phyloP scores from a whole-genome alignment of 2,329 filamentous ascomycete genomes.

The Diplodia intermedia region DNA sequence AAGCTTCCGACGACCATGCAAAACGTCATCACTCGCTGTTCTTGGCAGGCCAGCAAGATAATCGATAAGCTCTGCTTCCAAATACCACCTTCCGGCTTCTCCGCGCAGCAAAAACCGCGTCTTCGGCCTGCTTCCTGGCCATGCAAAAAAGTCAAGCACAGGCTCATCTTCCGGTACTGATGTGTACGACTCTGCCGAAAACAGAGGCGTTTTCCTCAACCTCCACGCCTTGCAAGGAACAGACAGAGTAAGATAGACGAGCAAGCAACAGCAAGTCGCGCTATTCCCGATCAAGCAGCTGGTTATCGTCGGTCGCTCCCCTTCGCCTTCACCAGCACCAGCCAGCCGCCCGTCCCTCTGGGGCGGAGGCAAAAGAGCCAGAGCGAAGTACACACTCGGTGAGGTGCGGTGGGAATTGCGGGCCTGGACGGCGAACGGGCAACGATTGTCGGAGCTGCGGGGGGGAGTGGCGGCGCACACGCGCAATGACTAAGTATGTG shows the following conservation, averaged over 20 bases:
- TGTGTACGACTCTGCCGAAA: no score
- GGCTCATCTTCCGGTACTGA: no score
- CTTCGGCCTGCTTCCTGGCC: no score
- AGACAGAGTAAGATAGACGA: neutral
- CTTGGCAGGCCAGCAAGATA: neutral
- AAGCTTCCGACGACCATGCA: neutral
- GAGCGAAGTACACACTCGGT: no score
- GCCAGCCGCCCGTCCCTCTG: neutral
- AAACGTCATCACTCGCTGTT: constrained; percentile 13
- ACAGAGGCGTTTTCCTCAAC: no score
- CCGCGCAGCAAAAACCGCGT: no score
- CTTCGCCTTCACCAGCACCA: neutral
- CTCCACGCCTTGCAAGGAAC: neutral
- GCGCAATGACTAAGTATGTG: neutral
- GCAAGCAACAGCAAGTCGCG: neutral
- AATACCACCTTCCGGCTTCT: no score
- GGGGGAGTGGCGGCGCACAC: neutral
- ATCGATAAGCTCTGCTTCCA: constrained; percentile 1
- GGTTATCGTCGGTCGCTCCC: neutral
- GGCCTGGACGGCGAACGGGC: neutral
- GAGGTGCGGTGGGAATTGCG: no score
- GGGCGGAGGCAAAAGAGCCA: no score
- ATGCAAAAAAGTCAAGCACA: no score
- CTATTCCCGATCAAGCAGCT: constrained; percentile 14
- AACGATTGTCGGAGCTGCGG: neutral